phyloP scores from a whole-genome alignment of 176 grass and related monocot genomes.

The Rhipidocladum racemiflorum region DNA sequence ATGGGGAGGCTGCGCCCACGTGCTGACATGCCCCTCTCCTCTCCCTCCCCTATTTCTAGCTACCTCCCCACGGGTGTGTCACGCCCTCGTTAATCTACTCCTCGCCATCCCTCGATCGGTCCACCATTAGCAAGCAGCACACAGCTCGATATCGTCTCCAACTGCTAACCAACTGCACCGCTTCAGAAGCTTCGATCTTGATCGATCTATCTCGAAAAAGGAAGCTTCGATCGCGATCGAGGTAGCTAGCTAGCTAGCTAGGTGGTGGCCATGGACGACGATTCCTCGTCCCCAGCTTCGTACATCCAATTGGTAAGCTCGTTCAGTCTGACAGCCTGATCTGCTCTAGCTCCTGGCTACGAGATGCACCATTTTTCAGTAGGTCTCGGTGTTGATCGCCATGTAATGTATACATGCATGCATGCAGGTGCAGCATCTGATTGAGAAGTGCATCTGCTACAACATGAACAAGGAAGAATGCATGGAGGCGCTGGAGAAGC shows the following conservation, averaged over 20 bases:
- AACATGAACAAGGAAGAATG: conserved; percentile 67
- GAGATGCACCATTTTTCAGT: not conserved
- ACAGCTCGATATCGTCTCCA: not conserved
- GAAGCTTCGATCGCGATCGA: not conserved
- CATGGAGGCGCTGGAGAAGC: conserved; percentile 64
- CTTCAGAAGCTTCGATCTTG: not conserved
- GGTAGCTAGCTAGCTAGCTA: not conserved
- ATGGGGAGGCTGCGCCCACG: conserved; percentile 48
- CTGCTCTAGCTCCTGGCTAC: not conserved
- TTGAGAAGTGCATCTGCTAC: conserved; percentile 79
- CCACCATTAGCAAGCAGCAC: not conserved
- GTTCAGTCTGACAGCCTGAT: not conserved
- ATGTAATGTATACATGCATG: not conserved
- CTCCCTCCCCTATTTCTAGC: conserved; percentile 40
- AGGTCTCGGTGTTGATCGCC: not conserved
- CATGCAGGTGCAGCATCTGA: conserved; percentile 78
- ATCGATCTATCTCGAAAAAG: not conserved
- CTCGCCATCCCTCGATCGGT: not conserved
- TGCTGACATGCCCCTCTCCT: conserved; percentile 28
- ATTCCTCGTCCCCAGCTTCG: conserved; percentile 49
- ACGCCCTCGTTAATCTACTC: conserved; percentile 12
- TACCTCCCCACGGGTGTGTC: conserved; percentile 31
- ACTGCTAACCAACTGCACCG: not conserved
- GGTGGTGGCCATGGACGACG: conserved; percentile 36
- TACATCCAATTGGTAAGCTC: conserved; percentile 59